Conservation (phyloP, 306 rosid genomes). For the Astragalus glycyphyllos region DNA sequence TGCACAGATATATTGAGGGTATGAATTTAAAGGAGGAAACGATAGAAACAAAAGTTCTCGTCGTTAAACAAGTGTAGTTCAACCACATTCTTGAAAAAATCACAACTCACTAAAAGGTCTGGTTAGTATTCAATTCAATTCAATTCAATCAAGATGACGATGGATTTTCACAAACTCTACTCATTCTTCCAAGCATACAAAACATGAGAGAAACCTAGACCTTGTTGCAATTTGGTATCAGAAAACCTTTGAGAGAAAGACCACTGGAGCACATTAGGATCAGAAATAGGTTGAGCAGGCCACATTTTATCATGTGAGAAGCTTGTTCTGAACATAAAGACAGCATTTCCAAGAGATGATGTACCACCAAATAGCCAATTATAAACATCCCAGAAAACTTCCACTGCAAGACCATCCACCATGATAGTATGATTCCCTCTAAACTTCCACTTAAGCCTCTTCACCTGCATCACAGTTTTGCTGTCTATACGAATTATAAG, state of each 20-base stretch:
- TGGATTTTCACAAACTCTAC: slow-evolving; percentile 49
- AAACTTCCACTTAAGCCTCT: slow-evolving; percentile 91
- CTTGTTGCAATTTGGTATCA: slow-evolving; percentile 68
- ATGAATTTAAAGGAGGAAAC: slow-evolving; percentile 42
- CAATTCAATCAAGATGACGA: slow-evolving; percentile 40
- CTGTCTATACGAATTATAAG: slow-evolving; percentile 79
- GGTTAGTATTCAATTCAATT: slow-evolving; percentile 66
- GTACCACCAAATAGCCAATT: slow-evolving; percentile 87
- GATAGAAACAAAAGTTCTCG: slow-evolving; percentile 57
- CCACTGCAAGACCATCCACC: slow-evolving; percentile 88
- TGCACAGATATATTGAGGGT: slow-evolving; percentile 53
- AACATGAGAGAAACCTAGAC: slow-evolving; percentile 79
- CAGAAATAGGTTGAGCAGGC: slow-evolving; percentile 65
- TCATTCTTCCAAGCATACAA: slow-evolving; percentile 95
- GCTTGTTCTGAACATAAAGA: slow-evolving; percentile 93
- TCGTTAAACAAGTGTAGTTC: slow-evolving; percentile 53
- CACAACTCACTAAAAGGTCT: slow-evolving; percentile 61
- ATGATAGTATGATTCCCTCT: slow-evolving; percentile 86
- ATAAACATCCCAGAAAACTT: slow-evolving; percentile 95
- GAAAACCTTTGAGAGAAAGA: slow-evolving; percentile 88
- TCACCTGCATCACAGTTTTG: slow-evolving; percentile 89
- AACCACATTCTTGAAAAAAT: slow-evolving; percentile 53
- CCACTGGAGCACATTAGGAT: slow-evolving; percentile 75
- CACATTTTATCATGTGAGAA: slow-evolving; percentile 76
- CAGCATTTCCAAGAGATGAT: slow-evolving; percentile 80